phyloP scores from a whole-genome alignment of 1,284 basidiomycete species.

The Cryptococcus sp. region DNA sequence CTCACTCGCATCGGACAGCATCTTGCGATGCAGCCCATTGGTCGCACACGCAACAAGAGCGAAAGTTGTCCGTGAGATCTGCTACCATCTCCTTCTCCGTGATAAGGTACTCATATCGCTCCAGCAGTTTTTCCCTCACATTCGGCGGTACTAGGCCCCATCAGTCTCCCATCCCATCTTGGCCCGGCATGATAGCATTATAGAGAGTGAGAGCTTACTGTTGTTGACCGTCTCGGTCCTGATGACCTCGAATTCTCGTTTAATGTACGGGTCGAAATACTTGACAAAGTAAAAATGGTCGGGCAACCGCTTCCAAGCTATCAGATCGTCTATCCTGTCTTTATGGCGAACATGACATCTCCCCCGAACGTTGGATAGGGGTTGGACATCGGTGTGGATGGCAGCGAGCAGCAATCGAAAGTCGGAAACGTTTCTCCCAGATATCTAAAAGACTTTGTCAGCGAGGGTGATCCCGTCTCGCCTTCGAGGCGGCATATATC shows the following conservation, averaged over 20 bases:
- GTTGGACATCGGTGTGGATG: constrained; percentile 91
- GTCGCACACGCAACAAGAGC: constrained; percentile 77
- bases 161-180: no score
- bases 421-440: constrained; percentile 57
- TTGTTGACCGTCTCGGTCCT: constrained; percentile 81
- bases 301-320: constrained; percentile 90
- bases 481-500: no score
- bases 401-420: constrained; percentile 84
- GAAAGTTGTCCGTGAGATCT: constrained; percentile 80
- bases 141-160: constrained; percentile 62
- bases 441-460: constrained; percentile 53
- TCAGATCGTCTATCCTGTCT: constrained; percentile 87
- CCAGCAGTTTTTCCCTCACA: constrained; percentile 67
- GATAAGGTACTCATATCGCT: constrained; percentile 89
- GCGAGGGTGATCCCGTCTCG: no score
- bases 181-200: no score
- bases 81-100: constrained; percentile 87
- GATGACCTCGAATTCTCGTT: constrained; percentile 95
- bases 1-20: constrained; percentile 79
- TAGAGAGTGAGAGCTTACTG: constrained; percentile 54
- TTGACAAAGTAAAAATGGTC: constrained; percentile 93
- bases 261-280: constrained; percentile 94
- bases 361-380: constrained; percentile 81
- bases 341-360: constrained; percentile 89
- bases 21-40: constrained; percentile 74